Percentiles rank a stretch among this genome's conserved stretches.
phyloP scores from a whole-genome alignment of 2,329 filamentous ascomycete species.

The Niveomyces coronatus region DNA sequence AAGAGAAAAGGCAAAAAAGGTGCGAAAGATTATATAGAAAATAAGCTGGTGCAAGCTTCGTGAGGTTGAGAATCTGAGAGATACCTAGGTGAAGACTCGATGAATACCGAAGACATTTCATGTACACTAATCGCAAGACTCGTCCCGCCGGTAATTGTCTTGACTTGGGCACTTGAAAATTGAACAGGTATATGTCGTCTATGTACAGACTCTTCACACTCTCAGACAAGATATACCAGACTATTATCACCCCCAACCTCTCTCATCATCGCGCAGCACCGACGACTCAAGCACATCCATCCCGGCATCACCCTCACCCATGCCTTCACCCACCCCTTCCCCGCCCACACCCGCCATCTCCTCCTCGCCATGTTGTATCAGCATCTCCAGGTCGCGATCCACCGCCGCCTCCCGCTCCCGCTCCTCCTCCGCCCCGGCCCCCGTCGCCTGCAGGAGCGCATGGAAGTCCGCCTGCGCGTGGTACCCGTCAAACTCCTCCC shows the following conservation, averaged over 20 bases:
- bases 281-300: constrained; percentile 9
- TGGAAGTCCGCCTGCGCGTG: constrained; percentile 41
- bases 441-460: constrained; percentile 40
- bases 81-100: no score
- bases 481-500: constrained; percentile 27
- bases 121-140: no score
- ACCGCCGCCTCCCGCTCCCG: constrained; percentile 25
- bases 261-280: not conserved
- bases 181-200: no score
- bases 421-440: constrained; percentile 23
- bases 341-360: constrained; percentile 23
- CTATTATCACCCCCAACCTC: constrained; percentile 2
- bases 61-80: constrained; percentile 25
- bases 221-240: no score
- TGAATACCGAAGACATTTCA: no score
- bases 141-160: no score
- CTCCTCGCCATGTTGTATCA: constrained; percentile 37
- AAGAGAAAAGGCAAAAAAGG: constrained; percentile 8
- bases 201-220: no score
- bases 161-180: no score
- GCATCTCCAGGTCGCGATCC: constrained; percentile 41
- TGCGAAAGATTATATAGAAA: constrained; percentile 12
- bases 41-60: constrained; percentile 11
- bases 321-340: constrained; percentile 11
- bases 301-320: constrained; percentile 11